Conservation (phyloP, 208 protist species). For the Leishmania braziliensis region DNA sequence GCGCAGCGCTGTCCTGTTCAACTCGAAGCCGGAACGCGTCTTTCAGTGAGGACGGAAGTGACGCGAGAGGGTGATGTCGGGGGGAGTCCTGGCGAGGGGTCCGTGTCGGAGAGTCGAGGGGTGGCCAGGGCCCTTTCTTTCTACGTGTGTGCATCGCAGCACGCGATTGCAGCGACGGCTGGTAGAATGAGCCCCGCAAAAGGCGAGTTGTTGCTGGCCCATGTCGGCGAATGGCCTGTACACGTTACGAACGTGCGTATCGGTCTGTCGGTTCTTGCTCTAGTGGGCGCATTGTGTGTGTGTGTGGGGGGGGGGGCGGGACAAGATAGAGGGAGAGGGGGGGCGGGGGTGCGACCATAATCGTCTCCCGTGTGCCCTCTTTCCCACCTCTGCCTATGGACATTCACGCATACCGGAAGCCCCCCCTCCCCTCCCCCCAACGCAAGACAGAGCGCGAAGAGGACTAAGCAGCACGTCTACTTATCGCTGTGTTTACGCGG, state of each 20-base stretch:
- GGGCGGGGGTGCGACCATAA: too few relatives aligned
- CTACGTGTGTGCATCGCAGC: not conserved
- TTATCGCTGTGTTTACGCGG: not conserved
- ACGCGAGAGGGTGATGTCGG: not conserved
- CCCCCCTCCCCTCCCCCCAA: not conserved
- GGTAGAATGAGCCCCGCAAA: too few relatives aligned
- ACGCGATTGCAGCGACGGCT: too few relatives aligned
- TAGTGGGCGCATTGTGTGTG: not conserved
- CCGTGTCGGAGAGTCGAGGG: too few relatives aligned
- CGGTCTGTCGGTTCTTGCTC: too few relatives aligned
- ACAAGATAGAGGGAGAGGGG: too few relatives aligned
- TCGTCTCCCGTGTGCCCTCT: not conserved
- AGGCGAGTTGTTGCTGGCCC: too few relatives aligned
- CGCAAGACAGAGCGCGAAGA: not conserved
- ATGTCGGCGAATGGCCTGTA: too few relatives aligned
- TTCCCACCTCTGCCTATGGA: not conserved
- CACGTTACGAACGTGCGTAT: too few relatives aligned
- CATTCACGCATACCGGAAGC: not conserved
- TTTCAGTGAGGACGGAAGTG: constrained; percentile 24
- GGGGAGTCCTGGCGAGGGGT: too few relatives aligned
- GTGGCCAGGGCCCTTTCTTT: not conserved
- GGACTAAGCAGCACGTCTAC: not conserved
- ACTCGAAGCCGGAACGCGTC: constrained; percentile 72
- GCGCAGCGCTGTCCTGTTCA: constrained; percentile 61
- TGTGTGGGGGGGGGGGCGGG: not conserved